Percentiles rank a stretch among this genome's conserved stretches.
Conservation (phyloP, 768 basidiomycete species). For the Rhizopogon vesiculosus region DNA sequence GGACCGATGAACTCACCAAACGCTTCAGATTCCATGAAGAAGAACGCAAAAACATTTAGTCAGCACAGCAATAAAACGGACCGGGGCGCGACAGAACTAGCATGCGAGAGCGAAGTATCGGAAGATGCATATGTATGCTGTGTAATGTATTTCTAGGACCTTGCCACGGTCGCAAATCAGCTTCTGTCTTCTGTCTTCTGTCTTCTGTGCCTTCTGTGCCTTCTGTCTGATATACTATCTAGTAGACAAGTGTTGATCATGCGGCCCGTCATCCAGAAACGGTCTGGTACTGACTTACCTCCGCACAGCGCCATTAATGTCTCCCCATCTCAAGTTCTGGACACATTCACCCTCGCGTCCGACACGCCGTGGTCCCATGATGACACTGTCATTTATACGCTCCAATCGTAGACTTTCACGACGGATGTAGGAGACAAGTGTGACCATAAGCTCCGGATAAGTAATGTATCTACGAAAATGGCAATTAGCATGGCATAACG, state of each 20-base stretch:
- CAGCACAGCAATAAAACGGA: no score
- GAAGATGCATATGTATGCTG: not conserved
- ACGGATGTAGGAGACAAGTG: conserved; percentile 64
- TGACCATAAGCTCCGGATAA: conserved; percentile 73
- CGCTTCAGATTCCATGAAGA: not conserved
- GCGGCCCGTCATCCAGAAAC: no score
- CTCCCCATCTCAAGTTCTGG: conserved; percentile 24
- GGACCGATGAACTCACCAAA: no score
- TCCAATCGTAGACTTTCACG: conserved; percentile 72
- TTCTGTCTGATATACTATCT: not conserved
- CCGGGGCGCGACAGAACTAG: not conserved
- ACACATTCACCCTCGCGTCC: conserved; percentile 30
- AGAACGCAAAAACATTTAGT: not conserved
- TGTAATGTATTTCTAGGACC: no score
- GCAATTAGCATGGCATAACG: not conserved
- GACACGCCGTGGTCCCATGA: conserved; percentile 28
- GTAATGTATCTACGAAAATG: conserved; percentile 55
- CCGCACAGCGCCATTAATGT: not conserved
- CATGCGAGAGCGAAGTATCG: not conserved
- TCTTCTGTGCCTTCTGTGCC: no score
- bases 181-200: not conserved
- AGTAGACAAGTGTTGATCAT: not conserved
- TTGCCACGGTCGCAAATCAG: no score
- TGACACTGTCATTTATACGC: conserved; percentile 35
- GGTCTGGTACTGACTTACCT: not conserved